These are phyloP conservation scores for Ogataea pignaliae DNA, from an alignment of 805 yeast species.

Conservation along the genomic window DNA sequence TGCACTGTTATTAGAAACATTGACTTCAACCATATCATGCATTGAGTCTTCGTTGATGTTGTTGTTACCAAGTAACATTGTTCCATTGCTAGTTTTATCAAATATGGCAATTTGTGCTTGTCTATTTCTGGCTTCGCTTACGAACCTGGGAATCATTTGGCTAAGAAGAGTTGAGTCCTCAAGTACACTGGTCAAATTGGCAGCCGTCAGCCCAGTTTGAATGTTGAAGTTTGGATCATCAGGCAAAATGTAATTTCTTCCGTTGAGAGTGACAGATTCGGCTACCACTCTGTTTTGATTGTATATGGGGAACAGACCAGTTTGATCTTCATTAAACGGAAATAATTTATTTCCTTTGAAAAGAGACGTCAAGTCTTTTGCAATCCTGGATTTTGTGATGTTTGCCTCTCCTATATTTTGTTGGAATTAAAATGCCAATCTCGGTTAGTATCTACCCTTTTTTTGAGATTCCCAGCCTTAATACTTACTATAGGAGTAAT, in stretches of 20 bases:
- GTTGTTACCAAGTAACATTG: neutral
- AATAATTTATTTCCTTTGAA: neutral
- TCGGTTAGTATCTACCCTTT: neutral
- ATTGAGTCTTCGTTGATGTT: neutral
- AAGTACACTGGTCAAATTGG: conserved; percentile 4
- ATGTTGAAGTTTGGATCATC: conserved; percentile 39
- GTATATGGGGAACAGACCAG: neutral
- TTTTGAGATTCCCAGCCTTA: too few relatives aligned
- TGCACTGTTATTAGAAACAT: too few relatives aligned
- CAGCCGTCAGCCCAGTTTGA: conserved; percentile 25
- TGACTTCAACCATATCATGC: neutral
- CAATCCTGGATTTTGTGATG: conserved; percentile 9
- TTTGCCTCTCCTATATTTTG: conserved; percentile 13
- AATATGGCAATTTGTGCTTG: neutral
- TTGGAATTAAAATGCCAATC: neutral
- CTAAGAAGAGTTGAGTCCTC: neutral
- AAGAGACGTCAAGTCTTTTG: conserved; percentile 3
- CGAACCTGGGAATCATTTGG: neutral
- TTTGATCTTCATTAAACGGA: neutral
- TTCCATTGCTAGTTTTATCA: neutral
- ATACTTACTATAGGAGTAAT: conserved; percentile 34
- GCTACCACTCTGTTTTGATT: neutral
- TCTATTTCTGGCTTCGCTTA: neutral
- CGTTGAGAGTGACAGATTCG: neutral
- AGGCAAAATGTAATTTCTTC: conserved; percentile 7